Base-by-base conservation (phyloP, 306 rosid genomes). In the Prosopis cineraria region DNA sequence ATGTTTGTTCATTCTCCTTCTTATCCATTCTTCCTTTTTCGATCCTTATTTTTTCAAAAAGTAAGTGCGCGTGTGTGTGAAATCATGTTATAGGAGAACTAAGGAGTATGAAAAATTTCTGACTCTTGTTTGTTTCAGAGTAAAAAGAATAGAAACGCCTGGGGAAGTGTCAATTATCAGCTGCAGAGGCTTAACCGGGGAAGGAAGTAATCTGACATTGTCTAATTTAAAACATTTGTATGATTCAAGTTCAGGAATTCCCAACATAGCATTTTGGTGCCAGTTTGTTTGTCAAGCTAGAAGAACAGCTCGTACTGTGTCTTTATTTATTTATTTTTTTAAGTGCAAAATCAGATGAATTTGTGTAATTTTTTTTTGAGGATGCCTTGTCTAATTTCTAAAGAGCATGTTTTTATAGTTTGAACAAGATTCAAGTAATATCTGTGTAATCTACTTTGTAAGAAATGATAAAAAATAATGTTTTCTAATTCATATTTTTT, bases 111-210 rank as follows among this genome's bases (percentile, higher is more conserved):
- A 36, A 27, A 40, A 52, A 4, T 48, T 3, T 33, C 34, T 52
- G 41, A 29, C 80, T 44, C 60, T 33, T 33, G 70, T 80, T 41
- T 77, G 68, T 73, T 78, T 76, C 96, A 93, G 98, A 74, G 90
- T 56, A 86, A 71, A 59, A 85, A 81, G 71, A 91, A 86, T 78
- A 85, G 84, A 76, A 90, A 83, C 80, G 79, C 90, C 48, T 81
- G 87, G 97, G 96, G 98, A 75, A 90, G 92, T 82, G 67, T 93
- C 82, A 93, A 93, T 84, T 93, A 90, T 81, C 96, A 93, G 67
- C 76, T 91, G 85, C 97, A 90, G 89, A 93, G 97, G 93, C 93
- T 93, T 62, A 87, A 33, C 81, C 84, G 86, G 76, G 97, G 97
- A 87, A 87, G 90, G 83, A 91, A 91, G 83, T 93, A 91, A 83